Evolutionary conservation across 2,329 filamentous ascomycete species (phyloP), one percentile per base, ranked within the genome.

Genomic region (Colletotrichum chlorophyti): DNA sequence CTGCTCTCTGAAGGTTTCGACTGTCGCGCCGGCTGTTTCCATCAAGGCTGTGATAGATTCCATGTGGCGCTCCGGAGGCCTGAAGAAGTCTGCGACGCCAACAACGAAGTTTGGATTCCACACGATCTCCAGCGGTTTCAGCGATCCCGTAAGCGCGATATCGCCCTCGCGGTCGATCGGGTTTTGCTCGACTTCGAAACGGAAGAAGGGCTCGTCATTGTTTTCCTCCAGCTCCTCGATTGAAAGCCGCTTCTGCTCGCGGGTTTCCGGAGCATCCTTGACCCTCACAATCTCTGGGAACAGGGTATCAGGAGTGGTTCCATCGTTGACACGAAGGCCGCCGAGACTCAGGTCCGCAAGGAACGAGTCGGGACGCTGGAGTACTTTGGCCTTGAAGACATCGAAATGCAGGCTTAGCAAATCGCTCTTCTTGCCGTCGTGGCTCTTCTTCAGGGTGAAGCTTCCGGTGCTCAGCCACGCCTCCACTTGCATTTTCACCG

Each of bases 91-190:
- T 50, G 89, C 91, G 34, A 98, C 87, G 45, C 95, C 93, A 6
- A 97, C 87, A 0, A 98, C 83, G 65, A 98, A 96, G 63, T 89
- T 91, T 1, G 96, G 95, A 66, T 99, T 99, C 84, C 97, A 99
- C 21, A 99, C 92, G 52, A 99, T 90, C 72, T 99, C 96, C 65
- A 99, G 88, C 40, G 93, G 95, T 73, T 96, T 97, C 65, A 99
- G 78, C 73, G 96, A 97, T 66, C 94, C 89, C 3, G 89, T 93
- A 29, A 99, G 79, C 6, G 93, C 92, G 19, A 96, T 89, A 67
- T 99, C 96, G 17, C 95, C 94, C 63, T 93, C 91, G 21, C 89
- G 91, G 69, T 99, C 93, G 2, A 99, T 83, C 0, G 96, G 96
- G 65, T 99, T 97, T 70, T 97, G 90, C 76, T 99, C 96, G 50